Evolutionary conservation across 78 protist genomes (phyloP).

Genomic region (Emiliania huxleyi): DNA sequence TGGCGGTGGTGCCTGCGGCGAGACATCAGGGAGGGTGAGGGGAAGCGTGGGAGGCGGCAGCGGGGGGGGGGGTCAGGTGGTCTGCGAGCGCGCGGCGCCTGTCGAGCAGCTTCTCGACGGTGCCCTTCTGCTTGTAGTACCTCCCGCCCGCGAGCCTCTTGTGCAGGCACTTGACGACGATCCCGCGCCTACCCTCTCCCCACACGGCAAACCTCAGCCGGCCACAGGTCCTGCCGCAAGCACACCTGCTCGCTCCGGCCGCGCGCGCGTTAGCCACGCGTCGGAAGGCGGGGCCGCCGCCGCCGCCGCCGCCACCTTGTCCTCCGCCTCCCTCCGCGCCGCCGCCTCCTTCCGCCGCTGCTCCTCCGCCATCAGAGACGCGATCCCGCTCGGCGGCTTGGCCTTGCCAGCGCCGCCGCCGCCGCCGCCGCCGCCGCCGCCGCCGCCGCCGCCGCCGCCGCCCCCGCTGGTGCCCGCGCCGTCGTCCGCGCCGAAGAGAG

Average conservation of each 20-base stretch:
- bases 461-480: too few species aligned
- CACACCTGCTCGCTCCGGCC: too few species aligned
- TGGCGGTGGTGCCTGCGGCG: background rate
- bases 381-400: background rate
- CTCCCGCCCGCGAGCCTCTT: slow-evolving; percentile 24
- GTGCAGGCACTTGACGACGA: slow-evolving; percentile 43
- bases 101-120: background rate
- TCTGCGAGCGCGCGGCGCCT: slow-evolving; percentile 21
- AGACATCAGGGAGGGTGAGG: background rate
- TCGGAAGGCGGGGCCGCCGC: too few species aligned
- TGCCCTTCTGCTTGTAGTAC: slow-evolving; percentile 62
- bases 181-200: background rate
- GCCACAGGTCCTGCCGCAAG: too few species aligned
- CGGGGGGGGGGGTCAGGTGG: background rate
- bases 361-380: background rate
- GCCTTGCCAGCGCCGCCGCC: too few species aligned
- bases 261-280: too few species aligned
- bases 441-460: background rate
- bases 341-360: background rate
- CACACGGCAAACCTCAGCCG: background rate
- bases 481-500: too few species aligned
- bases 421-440: background rate
- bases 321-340: background rate
- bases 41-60: too few species aligned
- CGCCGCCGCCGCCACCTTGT: too few species aligned